phyloP scores from a whole-genome alignment of 139 green algal genomes.

The Mychonastes homosphaera region DNA sequence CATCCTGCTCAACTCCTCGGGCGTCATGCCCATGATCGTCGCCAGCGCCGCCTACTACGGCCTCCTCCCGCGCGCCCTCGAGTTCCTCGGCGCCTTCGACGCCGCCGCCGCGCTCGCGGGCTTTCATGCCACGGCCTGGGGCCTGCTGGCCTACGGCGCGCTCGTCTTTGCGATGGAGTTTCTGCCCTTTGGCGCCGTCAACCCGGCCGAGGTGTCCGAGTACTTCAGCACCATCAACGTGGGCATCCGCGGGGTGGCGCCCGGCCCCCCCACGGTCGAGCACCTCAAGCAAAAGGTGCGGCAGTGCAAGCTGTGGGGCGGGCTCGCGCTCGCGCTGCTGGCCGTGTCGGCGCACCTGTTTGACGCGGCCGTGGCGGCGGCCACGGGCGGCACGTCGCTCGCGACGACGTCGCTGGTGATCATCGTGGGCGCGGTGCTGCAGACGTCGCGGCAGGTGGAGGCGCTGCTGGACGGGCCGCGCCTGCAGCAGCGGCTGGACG shows the following conservation, averaged over 20 bases:
- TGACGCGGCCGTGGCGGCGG: slow-evolving; percentile 25
- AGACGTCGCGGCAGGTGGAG: slow-evolving; percentile 41
- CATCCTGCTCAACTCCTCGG: slow-evolving; percentile 26
- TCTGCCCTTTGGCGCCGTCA: slow-evolving; percentile 38
- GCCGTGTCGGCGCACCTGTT: slow-evolving; percentile 31
- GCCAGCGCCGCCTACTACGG: slow-evolving; percentile 34
- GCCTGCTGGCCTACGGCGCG: slow-evolving; percentile 35
- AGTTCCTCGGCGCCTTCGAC: slow-evolving; percentile 8
- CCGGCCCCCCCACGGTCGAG: slow-evolving; percentile 35
- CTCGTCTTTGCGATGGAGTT: slow-evolving; percentile 42
- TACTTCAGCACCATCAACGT: slow-evolving; percentile 47
- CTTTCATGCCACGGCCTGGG: slow-evolving; percentile 5
- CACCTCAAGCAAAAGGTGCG: slow-evolving; percentile 25
- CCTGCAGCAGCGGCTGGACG: slow-evolving; percentile 26
- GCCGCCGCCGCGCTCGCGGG: background rate
- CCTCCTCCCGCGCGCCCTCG: slow-evolving; percentile 21
- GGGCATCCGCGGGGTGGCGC: slow-evolving; percentile 39
- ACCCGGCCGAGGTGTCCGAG: slow-evolving; percentile 39
- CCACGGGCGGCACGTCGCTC: slow-evolving; percentile 35
- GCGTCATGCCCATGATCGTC: slow-evolving; percentile 44
- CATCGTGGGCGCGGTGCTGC: slow-evolving; percentile 44
- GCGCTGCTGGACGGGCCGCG: slow-evolving; percentile 29
- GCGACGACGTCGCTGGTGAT: slow-evolving; percentile 45
- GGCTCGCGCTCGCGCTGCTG: slow-evolving; percentile 26
- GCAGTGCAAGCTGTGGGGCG: slow-evolving; percentile 50